Percentiles rank a stretch among this genome's conserved stretches.
phyloP scores from a whole-genome alignment of 73 alveolate species.

The Paramecium primaurelia region DNA sequence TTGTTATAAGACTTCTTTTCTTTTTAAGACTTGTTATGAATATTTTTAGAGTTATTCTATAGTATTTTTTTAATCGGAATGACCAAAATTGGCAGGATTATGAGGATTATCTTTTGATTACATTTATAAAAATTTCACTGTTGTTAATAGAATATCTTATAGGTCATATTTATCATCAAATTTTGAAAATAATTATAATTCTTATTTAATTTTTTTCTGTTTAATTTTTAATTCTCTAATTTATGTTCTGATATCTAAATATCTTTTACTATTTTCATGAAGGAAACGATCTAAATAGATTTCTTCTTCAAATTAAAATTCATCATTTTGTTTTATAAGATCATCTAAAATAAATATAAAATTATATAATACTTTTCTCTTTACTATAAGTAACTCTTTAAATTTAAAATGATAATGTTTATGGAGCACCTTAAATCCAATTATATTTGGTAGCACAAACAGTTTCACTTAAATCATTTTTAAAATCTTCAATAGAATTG shows the following conservation, averaged over 20 bases:
- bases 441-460: constrained; percentile 63
- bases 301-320: constrained; percentile 74
- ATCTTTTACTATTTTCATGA: constrained; percentile 58
- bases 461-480: constrained; percentile 46
- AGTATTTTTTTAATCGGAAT: background rate
- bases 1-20: constrained; percentile 1
- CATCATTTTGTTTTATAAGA: constrained; percentile 61
- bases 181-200: constrained; percentile 34
- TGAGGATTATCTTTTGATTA: background rate
- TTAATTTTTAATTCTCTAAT: constrained; percentile 46
- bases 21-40: background rate
- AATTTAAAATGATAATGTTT: constrained; percentile 67
- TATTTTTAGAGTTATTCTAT: background rate
- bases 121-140: background rate
- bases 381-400: constrained; percentile 69
- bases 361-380: constrained; percentile 13
- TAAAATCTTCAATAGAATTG: constrained; percentile 63
- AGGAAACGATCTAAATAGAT: constrained; percentile 77
- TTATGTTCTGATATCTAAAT: constrained; percentile 58
- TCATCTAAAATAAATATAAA: background rate
- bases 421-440: constrained; percentile 71
- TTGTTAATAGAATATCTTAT: background rate
- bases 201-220: constrained; percentile 29
- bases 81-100: constrained; percentile 55
- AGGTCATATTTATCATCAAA: constrained; percentile 33